Evolutionary conservation across 2,329 filamentous ascomycete species (phyloP).

Genomic region (Eutypella sp.): DNA sequence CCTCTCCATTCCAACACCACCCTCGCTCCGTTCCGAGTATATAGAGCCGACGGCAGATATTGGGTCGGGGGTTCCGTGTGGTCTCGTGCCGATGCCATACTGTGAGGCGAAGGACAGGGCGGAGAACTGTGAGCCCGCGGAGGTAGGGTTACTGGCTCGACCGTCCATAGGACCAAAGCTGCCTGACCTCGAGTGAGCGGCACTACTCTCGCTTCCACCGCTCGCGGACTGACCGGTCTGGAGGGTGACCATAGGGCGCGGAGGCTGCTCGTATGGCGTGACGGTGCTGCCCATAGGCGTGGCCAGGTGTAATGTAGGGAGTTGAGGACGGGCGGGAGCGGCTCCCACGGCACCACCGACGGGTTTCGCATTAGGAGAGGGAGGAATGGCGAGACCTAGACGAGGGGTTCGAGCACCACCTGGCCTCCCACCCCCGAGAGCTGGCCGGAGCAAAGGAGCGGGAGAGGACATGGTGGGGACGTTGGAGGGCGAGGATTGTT

Average conservation of each 20-base stretch:
- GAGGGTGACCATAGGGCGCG: conserved; percentile 45
- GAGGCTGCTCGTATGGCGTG: conserved; percentile 63
- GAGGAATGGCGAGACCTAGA: conserved; percentile 84
- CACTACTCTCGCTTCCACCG: conserved; percentile 74
- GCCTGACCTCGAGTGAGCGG: conserved; percentile 73
- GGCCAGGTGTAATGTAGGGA: conserved; percentile 77
- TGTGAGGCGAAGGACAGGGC: conserved; percentile 74
- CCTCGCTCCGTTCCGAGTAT: conserved; percentile 76
- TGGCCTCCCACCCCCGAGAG: conserved; percentile 66
- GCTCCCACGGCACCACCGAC: conserved; percentile 50
- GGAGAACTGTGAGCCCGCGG: conserved; percentile 83
- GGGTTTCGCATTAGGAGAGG: conserved; percentile 76
- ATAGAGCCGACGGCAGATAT: conserved; percentile 82
- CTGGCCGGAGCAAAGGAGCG: conserved; percentile 76
- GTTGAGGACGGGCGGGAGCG: conserved; percentile 51
- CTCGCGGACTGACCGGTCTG: conserved; percentile 63
- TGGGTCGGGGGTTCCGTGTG: conserved; percentile 72
- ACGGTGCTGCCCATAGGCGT: conserved; percentile 82
- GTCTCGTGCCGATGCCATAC: conserved; percentile 61
- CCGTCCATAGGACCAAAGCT: conserved; percentile 77
- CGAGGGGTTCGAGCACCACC: conserved; percentile 64
- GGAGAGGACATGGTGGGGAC: conserved; percentile 65
- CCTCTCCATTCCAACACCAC: conserved; percentile 71
- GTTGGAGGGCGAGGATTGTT: conserved; percentile 28
- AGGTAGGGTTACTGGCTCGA: conserved; percentile 73